Base-by-base conservation (phyloP, 805 yeast species). In the Starmerella davenportii region DNA sequence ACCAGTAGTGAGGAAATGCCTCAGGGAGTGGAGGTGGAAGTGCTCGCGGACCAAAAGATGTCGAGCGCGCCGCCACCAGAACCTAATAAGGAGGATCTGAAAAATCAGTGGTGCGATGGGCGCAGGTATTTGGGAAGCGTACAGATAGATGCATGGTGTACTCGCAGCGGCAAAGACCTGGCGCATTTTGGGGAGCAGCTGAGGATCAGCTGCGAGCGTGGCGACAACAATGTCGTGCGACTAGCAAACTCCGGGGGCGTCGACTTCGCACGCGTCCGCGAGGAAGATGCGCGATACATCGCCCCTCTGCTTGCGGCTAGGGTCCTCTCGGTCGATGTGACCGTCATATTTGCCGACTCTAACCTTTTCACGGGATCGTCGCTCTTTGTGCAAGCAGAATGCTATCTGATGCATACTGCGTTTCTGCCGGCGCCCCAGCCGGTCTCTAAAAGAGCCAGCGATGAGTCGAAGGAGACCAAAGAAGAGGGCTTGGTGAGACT, bases 191-290 rank as follows among this genome's bases (percentile, higher is more conserved):
- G 55, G 21, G 63, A 60, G 13, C 37, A 35, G 19, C 38, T 61
- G 16, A 25, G 34, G 1, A 35, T 60, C 4, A 43, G 46, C 31
- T 53, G 62, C 14, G 34, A 34, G 15, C 18, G 32, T 5, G 47
- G 46, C 24, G 53, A 50, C 11, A 53, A 53, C 30, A 41, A 28
- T 25, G 44, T 56, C 21, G 60, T 60, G 13, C 49, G 61, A 2
- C 48, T 61, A n/a, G 39, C 43, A n/a, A 54, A 55, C 13, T 46
- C 39, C 11, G 38, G 39, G 5, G 58, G 55, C 13, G 38, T 78
- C 42, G 93, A 80, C 52, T 62, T 85, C 23, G 95, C 90, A 0
- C 67, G 93, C 46, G 53, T 80, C 1, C 75, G 80, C 0, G 84
- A 76, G 45, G 78, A 72, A 36, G 61, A 72, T 23, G 82, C 93